Percentiles rank a stretch among this genome's conserved stretches.
phyloP scores from a whole-genome alignment of 495 filamentous ascomycete genomes.

The Margaritispora aquatica region DNA sequence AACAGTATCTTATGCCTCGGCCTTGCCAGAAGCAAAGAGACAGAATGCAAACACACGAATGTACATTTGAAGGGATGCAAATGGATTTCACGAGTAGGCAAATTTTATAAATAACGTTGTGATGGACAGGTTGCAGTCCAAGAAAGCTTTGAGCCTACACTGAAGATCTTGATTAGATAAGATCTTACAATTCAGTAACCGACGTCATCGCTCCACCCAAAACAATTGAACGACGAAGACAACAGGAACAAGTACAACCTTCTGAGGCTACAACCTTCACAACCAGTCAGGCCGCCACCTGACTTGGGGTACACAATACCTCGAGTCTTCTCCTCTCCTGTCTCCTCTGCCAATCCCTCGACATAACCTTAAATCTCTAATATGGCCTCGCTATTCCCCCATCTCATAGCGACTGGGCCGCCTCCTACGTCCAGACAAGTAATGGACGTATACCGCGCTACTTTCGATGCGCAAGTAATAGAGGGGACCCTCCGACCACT shows the following conservation, averaged over 20 bases:
- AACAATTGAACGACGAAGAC: neutral
- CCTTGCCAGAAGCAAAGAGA: neutral
- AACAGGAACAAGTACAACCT: neutral
- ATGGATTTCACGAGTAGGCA: too few relatives aligned
- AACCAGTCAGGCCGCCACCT: neutral
- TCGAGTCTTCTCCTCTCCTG: neutral
- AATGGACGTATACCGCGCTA: constrained; percentile 5
- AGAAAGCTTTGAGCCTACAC: neutral
- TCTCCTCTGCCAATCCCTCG: neutral
- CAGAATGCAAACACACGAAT: neutral
- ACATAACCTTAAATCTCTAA: neutral
- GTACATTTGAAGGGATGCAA: too few relatives aligned
- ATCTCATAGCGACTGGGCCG: constrained; percentile 11
- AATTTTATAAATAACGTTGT: too few relatives aligned
- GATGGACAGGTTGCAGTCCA: neutral
- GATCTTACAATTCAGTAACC: neutral
- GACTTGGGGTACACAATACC: neutral
- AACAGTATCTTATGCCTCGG: neutral
- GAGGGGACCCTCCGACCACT: constrained; percentile 45
- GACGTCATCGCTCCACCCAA: neutral
- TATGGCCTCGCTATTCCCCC: constrained; percentile 12
- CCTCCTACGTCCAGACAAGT: constrained; percentile 11
- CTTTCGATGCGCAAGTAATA: constrained; percentile 23
- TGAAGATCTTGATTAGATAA: neutral
- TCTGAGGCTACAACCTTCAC: neutral